A percentile compares a stretch with the other conserved stretches of the same genome.
Evolutionary conservation across 164 flowering plant genomes (phyloP).

Genomic region (Umbellularia californica): DNA sequence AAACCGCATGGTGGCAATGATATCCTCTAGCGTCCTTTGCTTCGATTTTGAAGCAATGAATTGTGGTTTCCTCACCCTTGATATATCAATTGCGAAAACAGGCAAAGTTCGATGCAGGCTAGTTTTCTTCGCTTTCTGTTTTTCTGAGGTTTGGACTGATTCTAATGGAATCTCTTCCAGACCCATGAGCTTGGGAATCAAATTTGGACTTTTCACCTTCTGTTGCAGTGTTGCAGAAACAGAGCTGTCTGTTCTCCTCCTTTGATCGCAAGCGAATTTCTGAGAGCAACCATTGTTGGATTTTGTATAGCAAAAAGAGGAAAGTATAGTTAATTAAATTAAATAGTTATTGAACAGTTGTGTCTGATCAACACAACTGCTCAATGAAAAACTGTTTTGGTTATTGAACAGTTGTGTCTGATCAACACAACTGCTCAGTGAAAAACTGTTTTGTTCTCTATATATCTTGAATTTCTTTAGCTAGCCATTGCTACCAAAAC

Average conservation of each 20-base stretch:
- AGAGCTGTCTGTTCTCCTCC: conserved; percentile 16
- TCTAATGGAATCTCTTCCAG: conserved; percentile 51
- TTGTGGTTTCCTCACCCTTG: conserved; percentile 38
- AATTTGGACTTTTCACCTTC: conserved; percentile 34
- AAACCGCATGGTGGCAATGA: conserved; percentile 47
- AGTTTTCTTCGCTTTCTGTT: conserved; percentile 18
- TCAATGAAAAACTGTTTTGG: no score
- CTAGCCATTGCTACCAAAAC: no score
- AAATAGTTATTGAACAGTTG: no score
- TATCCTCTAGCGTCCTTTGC: conserved; percentile 43
- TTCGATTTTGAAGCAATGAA: conserved; percentile 19
- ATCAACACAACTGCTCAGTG: no score
- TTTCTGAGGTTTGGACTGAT: conserved; percentile 16
- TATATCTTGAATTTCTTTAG: no score
- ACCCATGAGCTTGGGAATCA: conserved; percentile 93
- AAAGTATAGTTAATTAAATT: no score
- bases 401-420: no score
- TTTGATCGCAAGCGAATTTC: not conserved
- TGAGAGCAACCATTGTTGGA: no score
- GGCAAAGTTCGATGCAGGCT: conserved; percentile 20
- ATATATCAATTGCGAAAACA: conserved; percentile 40
- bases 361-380: no score
- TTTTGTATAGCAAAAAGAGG: no score
- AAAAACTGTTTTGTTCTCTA: no score
- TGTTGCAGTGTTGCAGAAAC: conserved; percentile 22